phyloP scores from a whole-genome alignment of 371 early-diverging fungal species.

The Syncephalastrum contaminatum region DNA sequence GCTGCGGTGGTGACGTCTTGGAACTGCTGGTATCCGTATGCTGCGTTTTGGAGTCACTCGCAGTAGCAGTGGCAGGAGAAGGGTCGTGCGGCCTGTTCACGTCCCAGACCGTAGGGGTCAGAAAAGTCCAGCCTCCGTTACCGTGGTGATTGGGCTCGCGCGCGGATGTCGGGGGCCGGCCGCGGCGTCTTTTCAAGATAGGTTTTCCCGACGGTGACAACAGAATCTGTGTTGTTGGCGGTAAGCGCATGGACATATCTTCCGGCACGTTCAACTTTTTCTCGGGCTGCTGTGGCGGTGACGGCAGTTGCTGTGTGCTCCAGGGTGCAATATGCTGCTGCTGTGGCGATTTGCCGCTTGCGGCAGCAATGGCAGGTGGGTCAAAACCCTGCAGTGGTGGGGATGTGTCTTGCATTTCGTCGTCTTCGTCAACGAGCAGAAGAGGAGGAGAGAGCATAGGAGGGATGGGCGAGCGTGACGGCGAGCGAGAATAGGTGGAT shows the following conservation, averaged over 20 bases:
- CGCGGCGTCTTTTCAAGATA: constrained; percentile 44
- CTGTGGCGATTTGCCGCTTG: constrained; percentile 2
- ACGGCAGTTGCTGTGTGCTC: constrained; percentile 10
- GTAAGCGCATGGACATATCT: background rate
- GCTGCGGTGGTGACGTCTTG: background rate
- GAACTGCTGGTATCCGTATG: background rate
- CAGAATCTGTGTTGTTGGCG: constrained; percentile 29
- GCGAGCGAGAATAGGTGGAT: constrained; percentile 6
- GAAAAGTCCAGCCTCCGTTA: constrained; percentile 44
- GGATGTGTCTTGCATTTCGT: background rate
- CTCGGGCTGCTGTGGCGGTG: constrained; percentile 13
- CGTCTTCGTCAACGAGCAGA: constrained; percentile 5
- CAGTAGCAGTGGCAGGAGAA: background rate
- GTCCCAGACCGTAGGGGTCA: constrained; percentile 49
- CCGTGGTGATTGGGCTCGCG: constrained; percentile 25
- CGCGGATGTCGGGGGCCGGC: constrained; percentile 34
- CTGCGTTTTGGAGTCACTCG: too few relatives aligned
- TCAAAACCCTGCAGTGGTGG: constrained; percentile 17
- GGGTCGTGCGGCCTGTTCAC: constrained; percentile 20
- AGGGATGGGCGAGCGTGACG: constrained; percentile 11
- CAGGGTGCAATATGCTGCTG: constrained; percentile 7
- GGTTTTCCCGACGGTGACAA: constrained; percentile 34
- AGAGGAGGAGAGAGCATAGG: constrained; percentile 7
- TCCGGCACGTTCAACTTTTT: too few relatives aligned
- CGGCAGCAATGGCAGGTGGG: constrained; percentile 1